A percentile compares a stretch with the other conserved stretches of the same genome.
Evolutionary conservation across 2,329 filamentous ascomycete species (phyloP).

Genomic region (Colletotrichum aenigma): DNA sequence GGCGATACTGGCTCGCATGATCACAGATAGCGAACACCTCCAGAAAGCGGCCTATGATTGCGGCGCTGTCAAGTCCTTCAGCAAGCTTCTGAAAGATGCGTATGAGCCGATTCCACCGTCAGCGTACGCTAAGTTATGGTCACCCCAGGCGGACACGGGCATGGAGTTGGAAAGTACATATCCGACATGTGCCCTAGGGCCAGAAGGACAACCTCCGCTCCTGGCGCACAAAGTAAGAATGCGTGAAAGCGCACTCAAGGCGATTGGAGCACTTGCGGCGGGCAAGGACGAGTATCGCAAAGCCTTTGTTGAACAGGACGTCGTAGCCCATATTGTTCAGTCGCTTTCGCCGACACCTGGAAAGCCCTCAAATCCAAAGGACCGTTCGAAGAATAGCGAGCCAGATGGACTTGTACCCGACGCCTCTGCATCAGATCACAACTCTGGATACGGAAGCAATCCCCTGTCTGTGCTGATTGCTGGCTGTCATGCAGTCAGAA

Average conservation of each 20-base stretch:
- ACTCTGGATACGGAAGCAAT: constrained; percentile 70
- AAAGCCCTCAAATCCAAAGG: constrained; percentile 50
- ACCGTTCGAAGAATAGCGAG: constrained; percentile 43
- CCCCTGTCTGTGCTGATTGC: constrained; percentile 80
- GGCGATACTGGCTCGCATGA: constrained; percentile 75
- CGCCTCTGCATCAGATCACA: constrained; percentile 28
- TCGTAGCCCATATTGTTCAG: constrained; percentile 81
- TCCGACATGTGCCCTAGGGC: constrained; percentile 57
- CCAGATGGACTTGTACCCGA: constrained; percentile 32
- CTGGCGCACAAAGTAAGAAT: constrained; percentile 75
- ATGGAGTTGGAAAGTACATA: constrained; percentile 37
- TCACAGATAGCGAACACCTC: constrained; percentile 77
- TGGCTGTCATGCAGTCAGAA: constrained; percentile 81
- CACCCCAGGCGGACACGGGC: constrained; percentile 37
- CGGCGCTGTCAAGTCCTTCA: constrained; percentile 49
- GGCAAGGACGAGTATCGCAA: constrained; percentile 87
- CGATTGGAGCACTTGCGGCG: constrained; percentile 80
- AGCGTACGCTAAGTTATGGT: constrained; percentile 40
- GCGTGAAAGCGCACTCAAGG: constrained; percentile 77
- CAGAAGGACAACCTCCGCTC: constrained; percentile 62
- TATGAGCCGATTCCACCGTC: constrained; percentile 49
- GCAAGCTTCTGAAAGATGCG: constrained; percentile 53
- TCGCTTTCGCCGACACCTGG: constrained; percentile 68
- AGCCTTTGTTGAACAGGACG: constrained; percentile 79
- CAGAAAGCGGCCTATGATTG: constrained; percentile 83